Evolutionary conservation across 169 alveolate genomes (phyloP).

Genomic region (Pseudocohnilembus persalinus): DNA sequence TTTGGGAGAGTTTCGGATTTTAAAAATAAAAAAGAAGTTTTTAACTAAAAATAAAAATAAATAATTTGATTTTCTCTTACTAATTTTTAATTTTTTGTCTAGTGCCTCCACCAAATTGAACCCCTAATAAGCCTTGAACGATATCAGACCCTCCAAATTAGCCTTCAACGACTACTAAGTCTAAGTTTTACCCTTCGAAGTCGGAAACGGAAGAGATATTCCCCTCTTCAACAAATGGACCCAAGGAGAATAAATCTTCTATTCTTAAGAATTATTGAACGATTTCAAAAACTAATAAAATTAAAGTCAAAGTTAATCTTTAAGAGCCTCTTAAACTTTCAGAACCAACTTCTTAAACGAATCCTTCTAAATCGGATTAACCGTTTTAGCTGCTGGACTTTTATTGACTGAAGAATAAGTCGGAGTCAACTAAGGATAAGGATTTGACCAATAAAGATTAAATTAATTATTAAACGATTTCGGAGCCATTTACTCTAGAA

Average conservation of each 20-base stretch:
- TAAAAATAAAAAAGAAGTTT: too few species aligned
- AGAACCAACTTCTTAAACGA: neutral
- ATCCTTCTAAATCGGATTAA: neutral
- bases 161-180: neutral
- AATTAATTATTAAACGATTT: neutral
- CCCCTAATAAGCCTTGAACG: neutral
- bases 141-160: neutral
- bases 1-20: neutral
- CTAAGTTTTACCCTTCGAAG: neutral
- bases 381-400: neutral
- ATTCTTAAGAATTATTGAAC: neutral
- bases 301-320: neutral
- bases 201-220: neutral
- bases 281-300: too few species aligned
- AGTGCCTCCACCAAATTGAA: neutral
- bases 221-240: neutral
- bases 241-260: neutral
- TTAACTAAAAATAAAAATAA: neutral
- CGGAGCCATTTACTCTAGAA: neutral
- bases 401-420: neutral
- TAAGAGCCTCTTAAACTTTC: neutral
- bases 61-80: neutral
- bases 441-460: neutral
- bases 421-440: neutral
- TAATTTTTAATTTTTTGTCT: too few species aligned